Conservation (phyloP, 495 filamentous ascomycete genomes). For the Tuber umbilicatum region DNA sequence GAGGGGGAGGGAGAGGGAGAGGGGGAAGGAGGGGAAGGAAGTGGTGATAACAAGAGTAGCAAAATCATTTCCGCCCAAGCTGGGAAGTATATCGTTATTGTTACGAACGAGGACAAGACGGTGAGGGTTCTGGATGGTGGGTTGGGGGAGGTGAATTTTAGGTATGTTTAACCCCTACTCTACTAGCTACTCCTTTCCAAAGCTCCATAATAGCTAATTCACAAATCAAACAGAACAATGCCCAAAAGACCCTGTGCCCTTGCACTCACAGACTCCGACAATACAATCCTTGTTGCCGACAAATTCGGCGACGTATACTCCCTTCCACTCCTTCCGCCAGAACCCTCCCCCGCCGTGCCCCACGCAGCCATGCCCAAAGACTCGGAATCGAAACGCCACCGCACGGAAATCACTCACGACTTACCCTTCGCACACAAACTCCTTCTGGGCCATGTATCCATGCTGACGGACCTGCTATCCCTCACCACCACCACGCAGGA, state of each 20-base stretch:
- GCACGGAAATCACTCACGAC: conserved; percentile 45
- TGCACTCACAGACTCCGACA: conserved; percentile 58
- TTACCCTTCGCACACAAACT: conserved; percentile 63
- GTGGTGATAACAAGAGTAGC: conserved; percentile 30
- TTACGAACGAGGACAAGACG: conserved; percentile 84
- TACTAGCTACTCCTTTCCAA: not conserved
- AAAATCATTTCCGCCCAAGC: conserved; percentile 47
- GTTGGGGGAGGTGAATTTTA: conserved; percentile 61
- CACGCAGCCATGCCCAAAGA: conserved; percentile 19
- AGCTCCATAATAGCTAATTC: not conserved
- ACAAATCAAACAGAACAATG: conserved; percentile 57
- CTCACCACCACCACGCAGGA: conserved; percentile 18
- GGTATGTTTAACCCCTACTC: conserved; percentile 48
- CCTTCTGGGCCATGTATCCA: conserved; percentile 86
- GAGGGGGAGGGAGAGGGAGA: conserved; percentile 22
- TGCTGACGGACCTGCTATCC: conserved; percentile 71
- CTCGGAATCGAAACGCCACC: conserved; percentile 34
- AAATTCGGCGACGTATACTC: conserved; percentile 96
- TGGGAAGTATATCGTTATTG: conserved; percentile 61
- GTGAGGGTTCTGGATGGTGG: conserved; percentile 70
- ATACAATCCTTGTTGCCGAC: conserved; percentile 71
- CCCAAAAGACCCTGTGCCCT: conserved; percentile 80
- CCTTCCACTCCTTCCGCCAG: conserved; percentile 62
- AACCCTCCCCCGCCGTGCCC: conserved; percentile 51
- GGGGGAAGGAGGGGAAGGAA: conserved; percentile 8